phyloP scores from a whole-genome alignment of 805 yeast genomes.

The Starmerella bacillaris region DNA sequence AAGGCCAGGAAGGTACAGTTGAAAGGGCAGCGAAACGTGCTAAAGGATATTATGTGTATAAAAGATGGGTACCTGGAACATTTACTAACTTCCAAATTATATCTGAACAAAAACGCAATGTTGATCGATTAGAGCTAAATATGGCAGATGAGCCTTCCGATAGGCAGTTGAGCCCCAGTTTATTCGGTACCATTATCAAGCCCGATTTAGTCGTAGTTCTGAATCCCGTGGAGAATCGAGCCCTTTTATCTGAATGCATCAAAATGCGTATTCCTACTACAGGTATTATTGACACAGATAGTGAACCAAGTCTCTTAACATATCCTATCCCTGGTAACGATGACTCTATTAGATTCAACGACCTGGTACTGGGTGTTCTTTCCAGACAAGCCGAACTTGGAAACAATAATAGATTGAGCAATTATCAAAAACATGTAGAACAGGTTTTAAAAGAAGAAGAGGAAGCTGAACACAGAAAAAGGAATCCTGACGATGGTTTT shows the following conservation, averaged over 20 bases:
- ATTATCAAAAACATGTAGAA: conserved; percentile 19
- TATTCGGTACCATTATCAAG: conserved; percentile 37
- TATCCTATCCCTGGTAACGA: conserved; percentile 96
- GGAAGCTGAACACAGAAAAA: neutral
- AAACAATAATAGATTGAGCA: conserved; percentile 35
- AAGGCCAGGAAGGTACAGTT: conserved; percentile 57
- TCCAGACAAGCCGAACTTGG: conserved; percentile 78
- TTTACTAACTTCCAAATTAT: conserved; percentile 68
- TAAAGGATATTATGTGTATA: conserved; percentile 62
- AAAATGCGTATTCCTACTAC: conserved; percentile 75
- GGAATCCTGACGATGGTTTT: no score
- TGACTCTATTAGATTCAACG: conserved; percentile 67
- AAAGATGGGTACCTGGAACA: conserved; percentile 90
- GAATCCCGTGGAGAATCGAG: conserved; percentile 75
- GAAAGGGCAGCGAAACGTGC: conserved; percentile 63
- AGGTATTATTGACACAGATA: conserved; percentile 85
- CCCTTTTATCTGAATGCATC: conserved; percentile 64
- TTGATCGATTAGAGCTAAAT: conserved; percentile 49
- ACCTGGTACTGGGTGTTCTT: conserved; percentile 64
- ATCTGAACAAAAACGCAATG: conserved; percentile 32
- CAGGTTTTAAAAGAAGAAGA: conserved; percentile 3
- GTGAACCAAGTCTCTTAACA: conserved; percentile 74
- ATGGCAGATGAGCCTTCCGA: conserved; percentile 51
- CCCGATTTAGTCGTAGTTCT: conserved; percentile 79
- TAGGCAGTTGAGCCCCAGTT: conserved; percentile 35